Evolutionary conservation across 805 yeast genomes (phyloP).

Genomic region (Clavispora asparagi): DNA sequence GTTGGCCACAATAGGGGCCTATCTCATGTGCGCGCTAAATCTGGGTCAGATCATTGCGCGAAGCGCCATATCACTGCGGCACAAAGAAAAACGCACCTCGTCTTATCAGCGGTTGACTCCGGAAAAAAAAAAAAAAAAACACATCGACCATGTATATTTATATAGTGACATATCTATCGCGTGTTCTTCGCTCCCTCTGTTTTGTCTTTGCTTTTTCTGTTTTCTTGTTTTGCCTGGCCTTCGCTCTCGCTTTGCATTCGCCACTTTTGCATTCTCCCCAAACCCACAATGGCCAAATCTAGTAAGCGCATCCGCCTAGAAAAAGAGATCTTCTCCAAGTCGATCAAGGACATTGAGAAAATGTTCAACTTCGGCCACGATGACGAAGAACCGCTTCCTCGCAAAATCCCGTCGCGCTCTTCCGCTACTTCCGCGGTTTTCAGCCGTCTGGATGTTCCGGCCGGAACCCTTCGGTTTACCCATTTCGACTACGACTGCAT

Average conservation of each 20-base stretch:
- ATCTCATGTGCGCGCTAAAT: neutral
- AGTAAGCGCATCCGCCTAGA: conserved; percentile 12
- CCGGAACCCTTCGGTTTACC: conserved; percentile 5
- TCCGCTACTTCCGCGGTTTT: neutral
- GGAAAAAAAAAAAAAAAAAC: neutral
- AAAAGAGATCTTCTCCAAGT: conserved; percentile 11
- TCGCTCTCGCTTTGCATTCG: neutral
- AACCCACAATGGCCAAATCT: conserved; percentile 8
- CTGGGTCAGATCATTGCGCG: neutral
- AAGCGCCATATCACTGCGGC: neutral
- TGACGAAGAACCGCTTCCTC: conserved; percentile 1
- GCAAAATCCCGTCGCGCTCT: neutral
- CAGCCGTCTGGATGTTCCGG: conserved; percentile 9
- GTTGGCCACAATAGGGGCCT: neutral
- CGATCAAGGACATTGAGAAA: conserved; percentile 13
- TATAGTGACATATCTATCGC: neutral
- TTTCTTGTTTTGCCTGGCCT: neutral
- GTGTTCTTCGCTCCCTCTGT: neutral
- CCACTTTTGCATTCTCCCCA: neutral
- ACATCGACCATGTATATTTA: neutral
- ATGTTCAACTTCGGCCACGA: conserved; percentile 9
- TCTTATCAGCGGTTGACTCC: neutral
- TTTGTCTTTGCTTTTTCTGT: neutral
- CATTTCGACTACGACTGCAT: conserved; percentile 11
- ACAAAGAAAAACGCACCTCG: neutral